Evolutionary conservation across 768 basidiomycete species (phyloP), one percentile per base, ranked within the genome.

Genomic region (Atractiella rhizophila): DNA sequence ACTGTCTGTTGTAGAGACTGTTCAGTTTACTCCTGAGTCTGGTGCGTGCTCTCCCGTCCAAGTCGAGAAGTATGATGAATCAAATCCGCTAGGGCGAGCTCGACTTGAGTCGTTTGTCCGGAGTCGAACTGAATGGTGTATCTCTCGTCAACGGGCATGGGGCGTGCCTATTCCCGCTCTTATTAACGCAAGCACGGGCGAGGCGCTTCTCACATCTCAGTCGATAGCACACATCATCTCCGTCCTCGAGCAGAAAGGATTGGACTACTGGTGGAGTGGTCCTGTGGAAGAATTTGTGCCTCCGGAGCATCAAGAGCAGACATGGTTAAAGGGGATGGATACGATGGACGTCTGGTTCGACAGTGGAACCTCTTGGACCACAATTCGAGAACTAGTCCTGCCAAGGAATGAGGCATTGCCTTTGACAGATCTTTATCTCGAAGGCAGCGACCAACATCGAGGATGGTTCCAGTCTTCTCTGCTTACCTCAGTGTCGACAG

Each of bases 321-420:
- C 31, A 1, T 85, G 75, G 71, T 59, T 62, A 35, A 85, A 82
- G 56, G 76, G 85, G 8, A 73, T 69, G 2, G 88, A 98, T 56
- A 98, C 88, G 2, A 83, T 96, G 74, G 88, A 98, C 57, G 88
- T 98, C 13, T 98, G 88, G 88, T 96, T 94, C 50, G 88, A 98
- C 59, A 86, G 81, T 51, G 88, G 88, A 4, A 73, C 78, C 2
- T 79, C 85, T 4, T 98, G 88, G 88, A 73, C 80, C 2, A 67
- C 80, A 64, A 60, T 88, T 15, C n/a, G 40, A 3, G 53, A 54
- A 3, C 35, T 45, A 2, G 50, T 25, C 35, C n/a, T n/a, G n/a
- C n/a, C n/a, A n/a, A n/a, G n/a, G n/a, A n/a, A n/a, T n/a, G 63
- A 38, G 20, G 23, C 37, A 15, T 27, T 43, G 25, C 50, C 55